phyloP scores from a whole-genome alignment of 1,139 yeast genomes.

The Groenewaldozyma sp. region DNA sequence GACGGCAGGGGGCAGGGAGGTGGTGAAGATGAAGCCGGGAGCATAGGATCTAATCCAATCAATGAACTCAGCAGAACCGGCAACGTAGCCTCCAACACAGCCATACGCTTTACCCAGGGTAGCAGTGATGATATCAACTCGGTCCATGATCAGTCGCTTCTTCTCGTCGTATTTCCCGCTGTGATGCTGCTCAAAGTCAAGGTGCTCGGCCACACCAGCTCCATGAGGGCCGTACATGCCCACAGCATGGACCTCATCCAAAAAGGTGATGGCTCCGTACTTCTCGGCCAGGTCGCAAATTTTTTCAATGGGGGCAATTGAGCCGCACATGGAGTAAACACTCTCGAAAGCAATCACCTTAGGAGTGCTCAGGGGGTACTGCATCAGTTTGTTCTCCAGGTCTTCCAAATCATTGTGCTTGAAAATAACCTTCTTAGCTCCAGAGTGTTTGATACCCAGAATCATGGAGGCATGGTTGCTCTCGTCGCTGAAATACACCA shows the following conservation, averaged over 20 bases:
- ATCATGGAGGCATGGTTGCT: conserved; percentile 97
- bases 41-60: conserved; percentile 97
- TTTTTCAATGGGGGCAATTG: conserved; percentile 84
- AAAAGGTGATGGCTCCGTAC: conserved; percentile 91
- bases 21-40: conserved; percentile 95
- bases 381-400: conserved; percentile 65
- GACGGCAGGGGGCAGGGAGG: conserved; percentile 92
- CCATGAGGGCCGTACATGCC: conserved; percentile 99
- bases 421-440: conserved; percentile 80
- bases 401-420: conserved; percentile 83
- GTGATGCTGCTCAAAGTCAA: conserved; percentile 73
- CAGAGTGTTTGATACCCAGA: conserved; percentile 86
- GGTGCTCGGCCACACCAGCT: conserved; percentile 98
- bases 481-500: conserved; percentile 88
- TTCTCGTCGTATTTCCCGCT: conserved; percentile 42
- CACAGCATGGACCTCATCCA: conserved; percentile 98
- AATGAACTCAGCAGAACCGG: conserved; percentile 72
- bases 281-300: conserved; percentile 95
- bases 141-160: conserved; percentile 60
- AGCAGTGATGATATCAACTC: conserved; percentile 94
- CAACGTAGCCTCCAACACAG: conserved; percentile 94
- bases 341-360: conserved; percentile 95
- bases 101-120: conserved; percentile 97
- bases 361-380: conserved; percentile 77
- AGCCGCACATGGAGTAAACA: conserved; percentile 97